Evolutionary conservation across 805 yeast genomes (phyloP).

Genomic region (Suhomyces vadensis): DNA sequence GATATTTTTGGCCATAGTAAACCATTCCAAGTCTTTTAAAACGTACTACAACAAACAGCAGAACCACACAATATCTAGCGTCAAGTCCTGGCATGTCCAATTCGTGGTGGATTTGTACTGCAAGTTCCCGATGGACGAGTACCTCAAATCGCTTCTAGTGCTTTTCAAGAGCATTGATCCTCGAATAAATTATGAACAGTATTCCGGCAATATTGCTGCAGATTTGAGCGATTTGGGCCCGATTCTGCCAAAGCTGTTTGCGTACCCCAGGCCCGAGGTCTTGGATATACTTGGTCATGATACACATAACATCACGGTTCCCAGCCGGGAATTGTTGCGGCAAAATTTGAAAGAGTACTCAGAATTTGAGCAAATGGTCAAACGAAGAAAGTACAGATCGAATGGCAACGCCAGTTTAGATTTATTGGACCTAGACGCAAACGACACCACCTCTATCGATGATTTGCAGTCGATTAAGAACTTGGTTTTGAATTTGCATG

Average conservation of each 20-base stretch:
- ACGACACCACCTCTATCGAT: constrained; percentile 9
- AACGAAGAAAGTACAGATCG: constrained; percentile 12
- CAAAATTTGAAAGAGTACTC: constrained; percentile 16
- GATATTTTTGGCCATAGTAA: constrained; percentile 11
- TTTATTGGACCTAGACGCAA: constrained; percentile 4
- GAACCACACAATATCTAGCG: constrained; percentile 1
- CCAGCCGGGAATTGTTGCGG: constrained; percentile 5
- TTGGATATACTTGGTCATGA: neutral
- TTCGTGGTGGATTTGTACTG: constrained; percentile 26
- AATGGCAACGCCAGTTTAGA: neutral
- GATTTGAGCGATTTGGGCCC: constrained; percentile 22
- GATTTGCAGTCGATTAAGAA: neutral
- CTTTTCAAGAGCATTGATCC: constrained; percentile 25
- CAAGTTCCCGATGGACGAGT: constrained; percentile 34
- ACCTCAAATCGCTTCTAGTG: constrained; percentile 23
- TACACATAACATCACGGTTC: too few species aligned
- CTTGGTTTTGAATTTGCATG: constrained; percentile 5
- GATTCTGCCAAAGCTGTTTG: constrained; percentile 24
- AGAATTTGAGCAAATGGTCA: constrained; percentile 14
- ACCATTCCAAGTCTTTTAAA: neutral
- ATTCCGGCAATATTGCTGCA: constrained; percentile 20
- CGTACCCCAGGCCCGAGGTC: constrained; percentile 21
- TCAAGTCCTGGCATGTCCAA: constrained; percentile 31
- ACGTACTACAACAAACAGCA: constrained; percentile 9
- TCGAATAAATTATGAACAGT: constrained; percentile 16